These are phyloP conservation scores for Groenewaldozyma salmanticensis DNA, from an alignment of 805 yeast species.

Conservation along the genomic window DNA sequence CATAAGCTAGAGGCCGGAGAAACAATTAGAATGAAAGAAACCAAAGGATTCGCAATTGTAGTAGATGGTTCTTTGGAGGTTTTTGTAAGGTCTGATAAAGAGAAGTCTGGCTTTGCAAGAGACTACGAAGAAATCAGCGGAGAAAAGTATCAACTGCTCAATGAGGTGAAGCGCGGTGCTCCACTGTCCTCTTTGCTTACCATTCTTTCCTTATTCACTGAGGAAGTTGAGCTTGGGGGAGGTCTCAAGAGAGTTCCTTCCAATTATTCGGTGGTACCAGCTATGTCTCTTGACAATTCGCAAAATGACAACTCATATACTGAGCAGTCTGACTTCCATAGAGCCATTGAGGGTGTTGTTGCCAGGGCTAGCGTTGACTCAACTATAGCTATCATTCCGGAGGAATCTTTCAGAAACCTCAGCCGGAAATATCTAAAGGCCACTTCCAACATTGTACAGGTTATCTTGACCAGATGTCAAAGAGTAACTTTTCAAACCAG, in stretches of 20 bases:
- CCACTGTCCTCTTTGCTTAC: conserved; percentile 78
- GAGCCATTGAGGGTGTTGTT: conserved; percentile 33
- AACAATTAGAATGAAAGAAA: conserved; percentile 59
- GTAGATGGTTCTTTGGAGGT: conserved; percentile 87
- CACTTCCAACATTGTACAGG: conserved; percentile 88
- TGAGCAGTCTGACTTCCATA: conserved; percentile 7
- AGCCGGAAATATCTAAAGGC: conserved; percentile 74
- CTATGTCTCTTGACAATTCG: conserved; percentile 7
- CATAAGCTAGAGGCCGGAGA: conserved; percentile 73
- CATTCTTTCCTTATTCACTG: conserved; percentile 65
- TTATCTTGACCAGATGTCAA: conserved; percentile 76
- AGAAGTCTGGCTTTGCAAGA: not conserved
- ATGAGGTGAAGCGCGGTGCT: conserved; percentile 72
- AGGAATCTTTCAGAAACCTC: conserved; percentile 65
- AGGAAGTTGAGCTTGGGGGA: conserved; percentile 26
- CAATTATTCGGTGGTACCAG: conserved; percentile 3
- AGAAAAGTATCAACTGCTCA: conserved; percentile 61
- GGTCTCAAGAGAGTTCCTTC: conserved; percentile 6
- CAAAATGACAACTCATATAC: not conserved
- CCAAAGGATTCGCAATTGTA: conserved; percentile 80
- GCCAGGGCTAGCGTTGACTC: conserved; percentile 69
- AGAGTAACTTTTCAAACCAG: conserved; percentile 89
- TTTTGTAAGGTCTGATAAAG: conserved; percentile 41
- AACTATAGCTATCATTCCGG: conserved; percentile 88
- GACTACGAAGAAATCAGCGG: conserved; percentile 30